A percentile compares a stretch with the other conserved stretches of the same genome.
These are phyloP conservation scores for Ephemerocybe angulata DNA, from an alignment of 768 basidiomycete genomes.

Conservation along the genomic window DNA sequence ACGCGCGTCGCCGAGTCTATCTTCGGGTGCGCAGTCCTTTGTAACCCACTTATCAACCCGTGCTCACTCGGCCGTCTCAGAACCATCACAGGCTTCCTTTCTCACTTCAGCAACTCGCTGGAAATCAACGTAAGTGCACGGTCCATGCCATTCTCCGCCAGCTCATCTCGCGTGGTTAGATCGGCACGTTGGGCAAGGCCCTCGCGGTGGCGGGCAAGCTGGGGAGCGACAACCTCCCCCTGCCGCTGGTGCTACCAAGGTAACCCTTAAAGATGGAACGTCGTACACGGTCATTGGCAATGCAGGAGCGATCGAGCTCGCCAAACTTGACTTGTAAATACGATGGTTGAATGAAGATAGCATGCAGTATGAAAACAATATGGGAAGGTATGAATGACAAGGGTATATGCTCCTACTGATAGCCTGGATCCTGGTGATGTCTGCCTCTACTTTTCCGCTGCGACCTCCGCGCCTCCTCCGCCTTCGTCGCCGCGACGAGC, in stretches of 20 bases:
- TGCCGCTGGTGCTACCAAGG: slow-evolving; percentile 39
- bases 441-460: not conserved
- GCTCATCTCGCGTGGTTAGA: slow-evolving; percentile 27
- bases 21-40: slow-evolving; percentile 32
- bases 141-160: not conserved
- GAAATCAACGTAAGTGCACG: slow-evolving; percentile 43
- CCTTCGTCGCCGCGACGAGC: not conserved
- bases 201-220: slow-evolving; percentile 50
- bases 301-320: slow-evolving; percentile 44
- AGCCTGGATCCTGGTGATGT: not conserved
- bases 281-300: slow-evolving; percentile 58
- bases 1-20: slow-evolving; percentile 38
- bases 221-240: slow-evolving; percentile 49
- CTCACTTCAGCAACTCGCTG: slow-evolving; percentile 33
- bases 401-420: not conserved
- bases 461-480: slow-evolving; percentile 2
- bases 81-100: slow-evolving; percentile 31
- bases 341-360: not conserved
- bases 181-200: slow-evolving; percentile 51
- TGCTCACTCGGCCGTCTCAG: slow-evolving; percentile 22
- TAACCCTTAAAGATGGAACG: slow-evolving; percentile 29
- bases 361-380: not conserved
- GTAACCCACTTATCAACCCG: not conserved
- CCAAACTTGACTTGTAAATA: not conserved
- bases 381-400: not conserved